Percentiles rank a stretch among this genome's conserved stretches.
Evolutionary conservation across 2,329 filamentous ascomycete genomes (phyloP).

Genomic region (Aspergillus sp.): DNA sequence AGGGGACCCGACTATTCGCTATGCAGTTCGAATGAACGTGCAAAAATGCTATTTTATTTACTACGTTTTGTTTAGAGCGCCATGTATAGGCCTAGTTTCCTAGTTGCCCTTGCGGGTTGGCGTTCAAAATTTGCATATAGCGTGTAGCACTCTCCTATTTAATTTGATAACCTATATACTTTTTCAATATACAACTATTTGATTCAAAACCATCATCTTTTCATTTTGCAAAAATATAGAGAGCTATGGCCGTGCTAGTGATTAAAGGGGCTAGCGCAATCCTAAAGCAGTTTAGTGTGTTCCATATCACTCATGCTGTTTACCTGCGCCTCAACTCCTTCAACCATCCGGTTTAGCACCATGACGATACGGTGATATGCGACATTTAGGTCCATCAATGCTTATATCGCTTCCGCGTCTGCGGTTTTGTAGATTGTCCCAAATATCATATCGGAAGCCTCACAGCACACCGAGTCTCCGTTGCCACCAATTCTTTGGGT

Average conservation of each 20-base stretch:
- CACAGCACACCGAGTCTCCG: background rate
- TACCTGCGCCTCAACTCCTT: background rate
- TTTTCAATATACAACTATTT: background rate
- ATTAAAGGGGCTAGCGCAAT: background rate
- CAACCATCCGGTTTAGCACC: background rate
- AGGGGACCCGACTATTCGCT: slow-evolving; percentile 10
- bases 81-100: background rate
- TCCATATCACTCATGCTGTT: background rate
- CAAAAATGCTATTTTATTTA: background rate
- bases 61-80: background rate
- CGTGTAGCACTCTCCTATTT: background rate
- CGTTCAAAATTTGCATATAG: background rate
- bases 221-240: background rate
- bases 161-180: background rate
- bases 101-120: background rate
- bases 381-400: background rate
- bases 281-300: background rate
- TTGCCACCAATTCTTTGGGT: background rate
- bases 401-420: background rate
- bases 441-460: background rate
- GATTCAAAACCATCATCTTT: background rate
- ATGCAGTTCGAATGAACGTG: slow-evolving; percentile 4
- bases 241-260: background rate
- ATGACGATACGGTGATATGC: background rate
- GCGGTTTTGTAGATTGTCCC: background rate